Evolutionary conservation across 768 basidiomycete genomes (phyloP), one percentile per base, ranked within the genome.

Genomic region (Tulasnella sp.): DNA sequence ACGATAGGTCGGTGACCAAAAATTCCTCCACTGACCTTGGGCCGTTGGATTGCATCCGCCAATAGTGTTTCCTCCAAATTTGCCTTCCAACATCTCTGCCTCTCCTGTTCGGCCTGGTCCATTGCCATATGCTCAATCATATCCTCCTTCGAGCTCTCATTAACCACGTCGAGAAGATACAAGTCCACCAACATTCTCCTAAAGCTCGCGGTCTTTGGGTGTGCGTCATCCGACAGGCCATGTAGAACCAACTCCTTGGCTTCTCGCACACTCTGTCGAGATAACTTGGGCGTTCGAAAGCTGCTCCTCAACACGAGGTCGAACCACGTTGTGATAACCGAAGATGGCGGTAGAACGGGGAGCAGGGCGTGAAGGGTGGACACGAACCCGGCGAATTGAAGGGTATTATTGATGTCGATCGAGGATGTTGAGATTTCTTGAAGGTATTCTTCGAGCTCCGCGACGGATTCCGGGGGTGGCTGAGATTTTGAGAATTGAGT

Each of bases 271-370:
- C 91, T 87, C 32, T 85, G 80, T 0, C 87, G 88, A 3, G 92
- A 86, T 26, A 95, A 85, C 80, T 87, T 90, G 48, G 92, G 90
- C 82, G 93, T 91, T 71, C 92, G 90, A 75, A 95, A 86, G 39
- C 93, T 91, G 35, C 92, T 91, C 44, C 93, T 90, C 3, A 95
- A 86, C 37, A 92, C 87, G 44, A 92, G 87, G 82, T 95, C 93
- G 83, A 93, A 95, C 94, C 94, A 95, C 37, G 86, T 87, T 1
- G 90, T 90, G 77, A 93, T 91, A 76, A 94, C 86, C 35, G 91
- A 92, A 7, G 86, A 86, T 10, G 91, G 85, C 3, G 91, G 86
- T 9, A 93, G 85, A 39, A 92, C 86, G 16, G 90, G 88, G 13
- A 86, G 85, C 37, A 94, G 86, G 80, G 89, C 89, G 80, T 88